Base-by-base conservation (phyloP, 2,329 filamentous ascomycete genomes). In the Thermoascus crustaceus region DNA sequence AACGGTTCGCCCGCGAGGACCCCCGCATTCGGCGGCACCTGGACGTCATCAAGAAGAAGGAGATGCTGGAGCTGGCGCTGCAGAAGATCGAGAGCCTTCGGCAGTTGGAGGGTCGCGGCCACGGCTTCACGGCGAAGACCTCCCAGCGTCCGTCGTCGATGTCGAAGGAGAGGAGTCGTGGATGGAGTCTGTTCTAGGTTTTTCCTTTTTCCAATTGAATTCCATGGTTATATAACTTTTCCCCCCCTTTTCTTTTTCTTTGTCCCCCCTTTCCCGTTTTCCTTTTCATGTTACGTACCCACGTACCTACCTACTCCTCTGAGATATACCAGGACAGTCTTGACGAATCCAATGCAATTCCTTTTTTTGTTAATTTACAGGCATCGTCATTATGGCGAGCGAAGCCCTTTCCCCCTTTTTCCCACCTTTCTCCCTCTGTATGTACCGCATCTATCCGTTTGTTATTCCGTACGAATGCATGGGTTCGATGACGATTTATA, bases 71-170 rank as follows among this genome's bases (percentile, higher is more conserved):
- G 66, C 69, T 95, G 37, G 91, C 94, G 4, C 70, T 98, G 19
- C 82, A 86, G 57, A 96, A 98, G 72, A 96, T 98, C 76, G 88
- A 96, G 58, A 82, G 85, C 39, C 64, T 98, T 50, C 73, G 85
- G 40, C 82, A 88, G 52, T 68, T 98, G 6, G 88, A 96, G 53
- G 80, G 81, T 7, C 69, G 82, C 35, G 81, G 82, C 46, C 77
- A 78, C 53, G n/a, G n/a, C n/a, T n/a, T n/a, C n/a, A n/a, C n/a
- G n/a, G 70, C 76, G 19, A 65, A 68, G 13, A 54, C 50, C 32
- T 49, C 53, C 35, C 54, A 67, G 25, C 57, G 61, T 23, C 52
- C 55, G 16, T 49, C 56, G 35, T 50, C 49, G n/a, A n/a, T n/a
- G 37, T 43, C 44, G 17, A 58, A 57, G 32, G 61, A 63, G 40